Evolutionary conservation across 768 basidiomycete genomes (phyloP).

Genomic region (Heimioporus sp.): DNA sequence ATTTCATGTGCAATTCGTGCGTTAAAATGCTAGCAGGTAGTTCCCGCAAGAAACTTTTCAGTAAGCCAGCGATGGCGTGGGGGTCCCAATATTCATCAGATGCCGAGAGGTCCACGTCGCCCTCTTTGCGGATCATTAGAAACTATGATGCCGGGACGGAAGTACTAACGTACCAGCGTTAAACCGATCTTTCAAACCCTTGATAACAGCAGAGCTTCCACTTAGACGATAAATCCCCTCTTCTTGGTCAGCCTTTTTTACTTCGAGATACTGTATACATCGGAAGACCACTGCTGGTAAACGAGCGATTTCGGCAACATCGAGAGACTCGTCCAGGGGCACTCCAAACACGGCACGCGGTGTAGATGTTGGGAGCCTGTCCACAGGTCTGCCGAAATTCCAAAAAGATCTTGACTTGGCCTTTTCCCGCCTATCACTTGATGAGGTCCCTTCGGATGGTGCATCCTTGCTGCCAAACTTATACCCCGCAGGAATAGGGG

Average conservation of each 20-base stretch:
- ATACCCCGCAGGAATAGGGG: slow-evolving; percentile 83
- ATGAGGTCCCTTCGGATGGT: slow-evolving; percentile 38
- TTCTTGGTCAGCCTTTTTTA: slow-evolving; percentile 91
- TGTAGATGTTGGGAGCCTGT: slow-evolving; percentile 38
- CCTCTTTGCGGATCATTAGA: slow-evolving; percentile 54
- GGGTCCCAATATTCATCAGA: slow-evolving; percentile 96
- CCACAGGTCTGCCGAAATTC: slow-evolving; percentile 76
- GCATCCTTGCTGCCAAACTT: slow-evolving; percentile 85
- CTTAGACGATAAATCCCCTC: slow-evolving; percentile 97
- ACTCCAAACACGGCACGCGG: slow-evolving; percentile 88
- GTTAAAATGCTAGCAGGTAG: slow-evolving; percentile 91
- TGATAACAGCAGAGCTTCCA: slow-evolving; percentile 94
- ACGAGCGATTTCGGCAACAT: slow-evolving; percentile 84
- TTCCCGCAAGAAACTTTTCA: slow-evolving; percentile 93
- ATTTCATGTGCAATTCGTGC: slow-evolving; percentile 84
- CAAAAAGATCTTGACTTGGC: slow-evolving; percentile 92
- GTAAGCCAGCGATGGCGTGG: slow-evolving; percentile 92
- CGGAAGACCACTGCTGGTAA: slow-evolving; percentile 95
- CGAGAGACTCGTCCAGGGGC: slow-evolving; percentile 80
- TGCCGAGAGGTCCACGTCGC: slow-evolving; percentile 88
- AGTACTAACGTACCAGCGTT: slow-evolving; percentile 63
- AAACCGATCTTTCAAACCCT: slow-evolving; percentile 88
- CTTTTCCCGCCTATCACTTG: slow-evolving; percentile 80
- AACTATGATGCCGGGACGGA: slow-evolving; percentile 3
- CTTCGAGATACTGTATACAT: slow-evolving; percentile 92